Conservation (phyloP, 441 rosid species). For the Populus hybrid region DNA sequence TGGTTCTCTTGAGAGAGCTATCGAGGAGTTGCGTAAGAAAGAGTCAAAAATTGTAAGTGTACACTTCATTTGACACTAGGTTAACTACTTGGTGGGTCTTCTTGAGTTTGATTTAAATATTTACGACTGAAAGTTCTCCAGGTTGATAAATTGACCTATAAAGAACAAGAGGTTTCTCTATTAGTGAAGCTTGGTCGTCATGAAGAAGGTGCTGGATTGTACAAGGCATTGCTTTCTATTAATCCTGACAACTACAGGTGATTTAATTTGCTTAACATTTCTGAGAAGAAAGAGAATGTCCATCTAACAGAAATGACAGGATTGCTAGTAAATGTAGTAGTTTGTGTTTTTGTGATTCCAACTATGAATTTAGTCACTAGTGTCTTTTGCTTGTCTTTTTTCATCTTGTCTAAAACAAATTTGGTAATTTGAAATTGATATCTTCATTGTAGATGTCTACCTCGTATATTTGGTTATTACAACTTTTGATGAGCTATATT, state of each 20-base stretch:
- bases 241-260: conserved; percentile 99
- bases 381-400: not conserved
- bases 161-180: conserved; percentile 89
- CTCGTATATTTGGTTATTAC: not conserved
- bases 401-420: not conserved
- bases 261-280: conserved; percentile 17
- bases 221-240: conserved; percentile 70
- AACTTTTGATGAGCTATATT: not conserved
- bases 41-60: conserved; percentile 71
- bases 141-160: conserved; percentile 83
- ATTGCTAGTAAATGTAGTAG: not conserved
- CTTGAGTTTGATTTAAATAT: conserved; percentile 10
- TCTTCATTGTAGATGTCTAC: not conserved
- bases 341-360: not conserved
- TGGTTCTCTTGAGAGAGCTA: conserved; percentile 62
- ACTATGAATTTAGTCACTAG: not conserved
- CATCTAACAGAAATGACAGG: not conserved
- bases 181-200: conserved; percentile 66
- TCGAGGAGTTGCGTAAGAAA: conserved; percentile 76
- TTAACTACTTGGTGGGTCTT: not conserved
- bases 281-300: not conserved
- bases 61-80: not conserved
- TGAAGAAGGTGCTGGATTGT: conserved; percentile 79
- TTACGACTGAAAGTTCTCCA: conserved; percentile 24
- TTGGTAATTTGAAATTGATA: not conserved